Base-by-base conservation (phyloP, 352 stramenopile genomes). In the Phytophthora sojae region DNA sequence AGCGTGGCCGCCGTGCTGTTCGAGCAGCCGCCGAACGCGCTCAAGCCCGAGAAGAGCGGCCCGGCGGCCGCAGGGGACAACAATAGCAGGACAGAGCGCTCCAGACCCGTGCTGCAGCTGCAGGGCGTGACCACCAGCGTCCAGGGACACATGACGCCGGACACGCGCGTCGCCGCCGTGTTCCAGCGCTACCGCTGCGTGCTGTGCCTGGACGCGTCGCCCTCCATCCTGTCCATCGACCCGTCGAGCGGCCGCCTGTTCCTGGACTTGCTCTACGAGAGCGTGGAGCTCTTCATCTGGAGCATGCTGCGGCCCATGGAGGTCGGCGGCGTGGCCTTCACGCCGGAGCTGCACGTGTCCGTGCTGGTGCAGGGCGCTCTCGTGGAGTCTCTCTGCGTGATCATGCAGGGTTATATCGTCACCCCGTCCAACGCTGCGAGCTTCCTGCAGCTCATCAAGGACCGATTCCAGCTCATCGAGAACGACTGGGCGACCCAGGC, bases 191-290 rank as follows among this genome's bases (percentile, higher is more conserved):
- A 96, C 54, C 88, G 89, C 56, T 94, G 89, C 47, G 88, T 94
- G 5, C 61, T 97, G 35, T 96, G 86, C 71, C 79, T 97, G 19
- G 90, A 97, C 64, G 87, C 86, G 26, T 96, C 88, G 35, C 90
- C 89, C 14, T 97, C 89, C 32, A 88, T 88, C 23, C 71, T 94
- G 23, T 92, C 90, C 26, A 96, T 97, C 55, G 90, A 97, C 58
- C 76, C 88, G 15, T 64, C 71, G 0, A 90, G 85, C 0, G 90
- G 89, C 9, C 81, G 81, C 2, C 72, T 96, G 17, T 96, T 96
- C 68, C 68, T 96, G 19, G 89, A 96, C 45, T 69, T 95, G 68
- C 68, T 94, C 11, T 95, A 90, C 67, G 85, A 96, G 53, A 92
- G 86, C 21, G 77, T 94, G 1, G 67, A 96, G 83, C 80, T 95